These are phyloP conservation scores for Carpinus fangiana DNA, from an alignment of 306 rosid genomes.

Conservation along the genomic window DNA sequence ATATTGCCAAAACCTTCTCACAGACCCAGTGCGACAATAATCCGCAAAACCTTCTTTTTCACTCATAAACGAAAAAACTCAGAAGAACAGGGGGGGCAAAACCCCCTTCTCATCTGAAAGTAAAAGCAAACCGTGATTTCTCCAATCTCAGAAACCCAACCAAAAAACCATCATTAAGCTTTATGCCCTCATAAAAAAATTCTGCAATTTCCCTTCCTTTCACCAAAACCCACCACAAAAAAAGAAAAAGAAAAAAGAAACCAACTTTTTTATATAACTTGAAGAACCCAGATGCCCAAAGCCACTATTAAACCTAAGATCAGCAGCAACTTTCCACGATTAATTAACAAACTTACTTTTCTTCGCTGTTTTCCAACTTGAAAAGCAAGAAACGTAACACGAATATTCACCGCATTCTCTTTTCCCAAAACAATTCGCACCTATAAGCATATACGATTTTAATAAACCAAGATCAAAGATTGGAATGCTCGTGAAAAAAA, in stretches of 20 bases:
- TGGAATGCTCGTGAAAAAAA: background rate
- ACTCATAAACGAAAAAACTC: background rate
- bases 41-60: background rate
- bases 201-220: background rate
- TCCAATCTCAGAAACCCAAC: background rate
- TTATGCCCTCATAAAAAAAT: background rate
- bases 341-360: background rate
- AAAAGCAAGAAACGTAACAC: background rate
- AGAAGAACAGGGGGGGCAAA: background rate
- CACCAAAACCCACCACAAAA: background rate
- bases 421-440: background rate
- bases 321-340: background rate
- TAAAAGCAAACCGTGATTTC: background rate
- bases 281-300: background rate
- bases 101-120: background rate
- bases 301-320: background rate
- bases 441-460: background rate
- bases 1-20: background rate
- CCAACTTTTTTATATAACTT: background rate
- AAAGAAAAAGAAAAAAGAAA: background rate
- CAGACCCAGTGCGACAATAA: background rate
- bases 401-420: background rate
- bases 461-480: background rate
- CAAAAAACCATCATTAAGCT: background rate
- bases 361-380: background rate